Evolutionary conservation across 2,329 filamentous ascomycete species (phyloP).

Genomic region (Stachybotrys chlorohalonatus): DNA sequence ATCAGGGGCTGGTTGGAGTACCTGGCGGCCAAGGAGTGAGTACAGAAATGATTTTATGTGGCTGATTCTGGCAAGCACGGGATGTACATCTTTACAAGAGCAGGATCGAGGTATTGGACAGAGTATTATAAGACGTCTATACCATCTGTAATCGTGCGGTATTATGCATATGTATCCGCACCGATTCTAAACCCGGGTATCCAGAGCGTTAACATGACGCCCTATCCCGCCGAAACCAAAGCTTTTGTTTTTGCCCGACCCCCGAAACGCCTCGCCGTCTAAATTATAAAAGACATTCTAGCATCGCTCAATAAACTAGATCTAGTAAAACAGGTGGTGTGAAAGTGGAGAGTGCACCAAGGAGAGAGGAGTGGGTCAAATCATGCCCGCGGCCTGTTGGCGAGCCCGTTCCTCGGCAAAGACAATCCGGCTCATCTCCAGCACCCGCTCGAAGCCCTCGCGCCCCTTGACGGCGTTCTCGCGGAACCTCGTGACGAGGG

Average conservation of each 20-base stretch:
- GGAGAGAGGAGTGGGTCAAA: neutral
- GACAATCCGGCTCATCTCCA: constrained; percentile 85
- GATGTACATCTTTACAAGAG: too few relatives aligned
- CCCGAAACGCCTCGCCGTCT: neutral
- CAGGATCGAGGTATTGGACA: neutral
- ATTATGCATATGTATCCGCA: neutral
- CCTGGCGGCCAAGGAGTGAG: neutral
- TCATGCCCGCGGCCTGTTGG: constrained; percentile 9
- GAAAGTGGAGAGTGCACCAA: neutral
- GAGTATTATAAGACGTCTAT: neutral
- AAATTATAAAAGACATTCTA: neutral
- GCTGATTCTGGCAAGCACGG: too few relatives aligned
- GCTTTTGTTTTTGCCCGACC: neutral
- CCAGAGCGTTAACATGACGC: neutral
- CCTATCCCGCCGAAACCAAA: neutral
- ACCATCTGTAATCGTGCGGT: neutral
- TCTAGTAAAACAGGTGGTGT: neutral
- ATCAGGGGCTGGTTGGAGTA: neutral
- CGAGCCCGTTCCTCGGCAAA: constrained; percentile 82
- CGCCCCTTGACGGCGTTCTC: constrained; percentile 87
- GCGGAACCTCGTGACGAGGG: constrained; percentile 76
- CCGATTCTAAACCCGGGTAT: neutral
- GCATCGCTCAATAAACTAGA: too few relatives aligned
- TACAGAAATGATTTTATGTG: too few relatives aligned
- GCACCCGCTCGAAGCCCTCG: constrained; percentile 90